Evolutionary conservation across 441 rosid species (phyloP), one percentile per base, ranked within the genome.

Genomic region (Erodium chrysanthum): DNA sequence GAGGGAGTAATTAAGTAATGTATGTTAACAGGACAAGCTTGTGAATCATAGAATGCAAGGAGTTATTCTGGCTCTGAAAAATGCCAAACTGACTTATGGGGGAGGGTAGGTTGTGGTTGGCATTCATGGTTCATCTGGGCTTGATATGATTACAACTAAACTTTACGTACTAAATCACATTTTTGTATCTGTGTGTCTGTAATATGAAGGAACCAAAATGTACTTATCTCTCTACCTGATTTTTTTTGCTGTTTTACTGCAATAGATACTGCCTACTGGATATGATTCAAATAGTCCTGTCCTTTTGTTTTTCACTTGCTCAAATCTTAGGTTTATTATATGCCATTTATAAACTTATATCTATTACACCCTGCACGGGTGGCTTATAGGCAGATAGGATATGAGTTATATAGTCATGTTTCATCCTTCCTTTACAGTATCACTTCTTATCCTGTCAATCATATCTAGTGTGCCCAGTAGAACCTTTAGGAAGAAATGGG

Each of bases 301-400:
- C 29, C 61, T 22, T 20, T 56, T 56, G n/a, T 56, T 20, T 21
- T 20, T 20, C 23, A 56, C 27, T 5, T 21, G 14, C 27, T 56
- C 61, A 56, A 56, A 20, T 56, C 61, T 56, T 56, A 56, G 61
- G 27, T 56, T 54, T 54, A 20, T 54, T 20, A 44, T 54, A 54
- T 54, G 7, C 0, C 61, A 20, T 20, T 56, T 8, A 56, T 56
- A 56, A 56, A 10, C 61, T 9, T 56, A 56, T 20, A 6, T 56
- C 40, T 35, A 5, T 35, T 7, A 35, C 10, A 35, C 17, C 52
- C 52, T 44, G 52, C 52, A 12, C 17, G 15, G 52, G 52, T 44
- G 52, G 52, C 52, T 56, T 56, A 6, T 14, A 20, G 25, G 52
- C 52, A 56, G 12, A 20, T 9, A 56, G 11, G 23, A 54, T 54